A percentile compares a stretch with the other conserved stretches of the same genome.
phyloP scores from a whole-genome alignment of 805 yeast species.

The Schwanniomyces yamadae region DNA sequence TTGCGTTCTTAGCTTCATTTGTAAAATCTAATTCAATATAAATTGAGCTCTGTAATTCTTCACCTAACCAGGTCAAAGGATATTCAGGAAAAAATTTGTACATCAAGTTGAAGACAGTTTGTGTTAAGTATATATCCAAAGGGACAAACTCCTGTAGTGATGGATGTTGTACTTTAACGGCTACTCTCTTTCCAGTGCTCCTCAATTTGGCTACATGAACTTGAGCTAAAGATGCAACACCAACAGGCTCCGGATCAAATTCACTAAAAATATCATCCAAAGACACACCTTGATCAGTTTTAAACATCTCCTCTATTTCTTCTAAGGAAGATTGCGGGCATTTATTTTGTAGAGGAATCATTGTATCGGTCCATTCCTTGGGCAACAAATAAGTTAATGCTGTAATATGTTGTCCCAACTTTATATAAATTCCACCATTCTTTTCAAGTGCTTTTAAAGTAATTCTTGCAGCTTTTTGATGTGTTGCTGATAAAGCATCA shows the following conservation, averaged over 20 bases:
- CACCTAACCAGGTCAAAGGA: conserved; percentile 93
- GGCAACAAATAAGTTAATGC: conserved; percentile 93
- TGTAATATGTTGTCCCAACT: conserved; percentile 90
- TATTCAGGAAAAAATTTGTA: conserved; percentile 86
- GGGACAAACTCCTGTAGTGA: conserved; percentile 85
- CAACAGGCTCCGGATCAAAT: conserved; percentile 76
- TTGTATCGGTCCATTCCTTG: conserved; percentile 90
- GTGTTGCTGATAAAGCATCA: conserved; percentile 62
- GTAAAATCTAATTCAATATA: conserved; percentile 88
- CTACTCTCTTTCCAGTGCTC: conserved; percentile 67
- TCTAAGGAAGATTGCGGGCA: conserved; percentile 80
- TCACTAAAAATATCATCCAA: conserved; percentile 64
- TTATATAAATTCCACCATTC: conserved; percentile 92
- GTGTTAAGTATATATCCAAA: conserved; percentile 77
- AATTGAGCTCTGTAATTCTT: conserved; percentile 83
- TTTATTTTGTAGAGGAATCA: conserved; percentile 87
- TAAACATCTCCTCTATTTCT: conserved; percentile 67
- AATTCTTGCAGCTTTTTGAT: conserved; percentile 70
- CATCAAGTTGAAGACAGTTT: conserved; percentile 70
- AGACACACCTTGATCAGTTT: conserved; percentile 58
- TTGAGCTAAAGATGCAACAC: conserved; percentile 95
- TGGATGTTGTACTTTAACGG: conserved; percentile 95
- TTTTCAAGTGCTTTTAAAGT: conserved; percentile 75
- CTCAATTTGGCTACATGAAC: conserved; percentile 77
- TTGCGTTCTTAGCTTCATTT: conserved; percentile 82